A percentile compares a stretch with the other conserved stretches of the same genome.
phyloP scores from a whole-genome alignment of 345 rosid species.

The Cochlearia excelsa region DNA sequence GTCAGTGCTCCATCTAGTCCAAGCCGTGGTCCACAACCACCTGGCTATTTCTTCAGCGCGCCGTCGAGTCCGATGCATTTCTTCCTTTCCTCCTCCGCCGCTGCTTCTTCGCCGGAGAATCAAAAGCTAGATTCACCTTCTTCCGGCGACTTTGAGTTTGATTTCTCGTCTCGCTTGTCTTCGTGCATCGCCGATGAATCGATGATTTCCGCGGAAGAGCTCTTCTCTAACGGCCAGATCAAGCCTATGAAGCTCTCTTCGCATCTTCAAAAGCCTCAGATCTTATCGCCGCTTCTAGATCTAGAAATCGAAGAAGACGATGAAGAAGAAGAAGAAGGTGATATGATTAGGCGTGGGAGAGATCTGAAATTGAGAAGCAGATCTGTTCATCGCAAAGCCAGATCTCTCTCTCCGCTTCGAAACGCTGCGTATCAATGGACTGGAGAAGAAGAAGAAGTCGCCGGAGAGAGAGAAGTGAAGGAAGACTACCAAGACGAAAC shows the following conservation, averaged over 20 bases:
- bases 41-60: constrained; percentile 82
- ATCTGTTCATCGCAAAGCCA: constrained; percentile 69
- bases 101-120: constrained; percentile 24
- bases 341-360: background rate
- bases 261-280: constrained; percentile 80
- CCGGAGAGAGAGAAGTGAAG: background rate
- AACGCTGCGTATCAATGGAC: constrained; percentile 39
- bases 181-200: constrained; percentile 48
- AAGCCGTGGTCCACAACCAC: constrained; percentile 46
- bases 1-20: constrained; percentile 98
- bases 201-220: constrained; percentile 93
- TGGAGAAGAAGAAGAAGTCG: background rate
- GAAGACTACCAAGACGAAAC: constrained; percentile 1
- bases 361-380: constrained; percentile 63
- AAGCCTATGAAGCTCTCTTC: constrained; percentile 88
- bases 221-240: constrained; percentile 87
- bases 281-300: constrained; percentile 66
- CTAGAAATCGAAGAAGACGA: constrained; percentile 44
- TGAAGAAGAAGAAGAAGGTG: background rate
- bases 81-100: constrained; percentile 33
- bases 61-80: constrained; percentile 98
- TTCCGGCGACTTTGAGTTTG: constrained; percentile 68
- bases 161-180: constrained; percentile 64
- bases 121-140: constrained; percentile 28
- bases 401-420: constrained; percentile 87